These are phyloP conservation scores for Roridomyces roridus DNA, from an alignment of 768 basidiomycete genomes.

Conservation along the genomic window DNA sequence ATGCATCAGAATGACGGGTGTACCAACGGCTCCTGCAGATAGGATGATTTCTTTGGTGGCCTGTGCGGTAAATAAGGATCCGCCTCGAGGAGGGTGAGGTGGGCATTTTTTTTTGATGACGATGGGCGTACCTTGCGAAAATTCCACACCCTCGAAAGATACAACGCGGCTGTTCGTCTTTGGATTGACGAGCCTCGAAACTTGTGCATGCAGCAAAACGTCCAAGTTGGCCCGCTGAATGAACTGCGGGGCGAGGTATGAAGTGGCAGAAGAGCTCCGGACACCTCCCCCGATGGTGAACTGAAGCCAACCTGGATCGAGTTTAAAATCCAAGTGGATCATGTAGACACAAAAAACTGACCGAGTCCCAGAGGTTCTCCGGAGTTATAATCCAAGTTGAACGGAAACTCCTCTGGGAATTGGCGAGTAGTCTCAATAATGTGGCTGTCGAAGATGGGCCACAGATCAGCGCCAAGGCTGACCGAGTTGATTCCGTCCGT, in stretches of 20 bases:
- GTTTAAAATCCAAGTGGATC: no score
- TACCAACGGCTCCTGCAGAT: conserved; percentile 39
- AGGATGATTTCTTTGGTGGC: conserved; percentile 39
- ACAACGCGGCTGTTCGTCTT: not conserved
- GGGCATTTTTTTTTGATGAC: not conserved
- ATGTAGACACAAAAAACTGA: no score
- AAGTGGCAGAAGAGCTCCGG: conserved; percentile 36
- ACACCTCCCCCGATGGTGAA: conserved; percentile 29
- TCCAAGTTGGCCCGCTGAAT: conserved; percentile 33
- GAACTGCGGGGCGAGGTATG: conserved; percentile 33
- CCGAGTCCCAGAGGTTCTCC: conserved; percentile 36
- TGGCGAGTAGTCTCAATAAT: conserved; percentile 37
- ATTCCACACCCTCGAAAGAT: conserved; percentile 24
- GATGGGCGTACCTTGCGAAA: conserved; percentile 19
- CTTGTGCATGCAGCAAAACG: conserved; percentile 32
- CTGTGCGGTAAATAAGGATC: conserved; percentile 14
- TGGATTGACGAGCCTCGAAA: conserved; percentile 21
- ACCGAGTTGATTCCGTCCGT: conserved; percentile 36
- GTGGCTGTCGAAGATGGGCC: conserved; percentile 32
- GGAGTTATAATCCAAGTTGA: conserved; percentile 35
- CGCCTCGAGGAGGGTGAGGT: not conserved
- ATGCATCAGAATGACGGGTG: conserved; percentile 32
- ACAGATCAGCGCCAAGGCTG: conserved; percentile 34
- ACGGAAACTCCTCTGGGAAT: conserved; percentile 32
- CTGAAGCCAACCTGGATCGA: conserved; percentile 32